Evolutionary conservation across 495 filamentous ascomycete species (phyloP), one percentile per base, ranked within the genome.

Genomic region (Durotheca rogersii): DNA sequence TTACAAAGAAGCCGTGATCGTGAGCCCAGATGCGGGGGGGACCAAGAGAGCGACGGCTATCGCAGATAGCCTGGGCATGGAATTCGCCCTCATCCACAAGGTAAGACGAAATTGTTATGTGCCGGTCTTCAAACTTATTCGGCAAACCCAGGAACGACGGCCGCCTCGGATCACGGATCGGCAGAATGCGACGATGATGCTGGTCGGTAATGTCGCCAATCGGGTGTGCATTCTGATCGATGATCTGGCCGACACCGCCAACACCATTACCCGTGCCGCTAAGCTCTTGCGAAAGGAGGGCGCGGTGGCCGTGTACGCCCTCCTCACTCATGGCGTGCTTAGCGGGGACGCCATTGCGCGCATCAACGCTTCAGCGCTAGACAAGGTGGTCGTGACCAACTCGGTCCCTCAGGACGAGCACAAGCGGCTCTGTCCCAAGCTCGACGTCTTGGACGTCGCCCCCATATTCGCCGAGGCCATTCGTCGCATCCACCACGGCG

Each of bases 101-200:
- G 93, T 94, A 77, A 64, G 74, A 65, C 27, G 41, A 62, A 49
- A 46, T 45, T 56, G 33, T 56, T 45, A 45, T 45, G 38, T 62
- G 51, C 51, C 32, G 41, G 66, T 61, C 56, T 59, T 68, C 62
- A 58, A 56, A 76, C 58, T 60, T 54, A 71, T 58, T 64, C 57
- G 43, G 57, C 53, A 25, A 31, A 45, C 32, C 35, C 70, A 96
- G 90, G 93, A 98, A 79, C 92, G 93, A 48, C 89, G 93, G 23
- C 90, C 91, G n/a, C 96, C 90, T 31, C 86, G 86, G 46, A 90
- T 94, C 67, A 88, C 84, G 11, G 90, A 96, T 66, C 86, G 90
- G 31, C 93, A 95, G 69, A 96, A 96, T 69, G 92, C 93, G 11
- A 89, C 89, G 23, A 97, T 98, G 93, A 96, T 97, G 87, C 80